These are phyloP conservation scores for Collybia mongolica DNA, from an alignment of 768 basidiomycete species.

Conservation along the genomic window DNA sequence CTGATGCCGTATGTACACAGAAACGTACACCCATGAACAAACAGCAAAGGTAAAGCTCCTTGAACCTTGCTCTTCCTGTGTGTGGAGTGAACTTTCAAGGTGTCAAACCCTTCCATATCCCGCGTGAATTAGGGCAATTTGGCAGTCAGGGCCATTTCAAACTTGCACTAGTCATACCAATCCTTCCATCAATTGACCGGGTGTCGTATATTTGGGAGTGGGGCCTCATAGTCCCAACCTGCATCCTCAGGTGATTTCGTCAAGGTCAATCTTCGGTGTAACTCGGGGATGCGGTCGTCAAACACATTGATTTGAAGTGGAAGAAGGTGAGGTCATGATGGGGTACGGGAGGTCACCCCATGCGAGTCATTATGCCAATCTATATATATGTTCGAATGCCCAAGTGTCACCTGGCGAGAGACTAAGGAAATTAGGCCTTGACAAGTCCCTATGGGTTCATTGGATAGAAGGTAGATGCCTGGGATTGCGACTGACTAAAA, in stretches of 20 bases:
- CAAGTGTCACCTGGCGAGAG: no score
- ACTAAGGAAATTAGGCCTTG: no score
- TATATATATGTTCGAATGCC: no score
- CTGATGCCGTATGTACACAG: not conserved
- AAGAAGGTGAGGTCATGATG: not conserved
- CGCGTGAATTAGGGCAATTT: slow-evolving; percentile 48
- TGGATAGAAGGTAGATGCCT: no score
- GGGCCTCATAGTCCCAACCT: slow-evolving; percentile 47
- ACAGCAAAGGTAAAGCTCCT: slow-evolving; percentile 51
- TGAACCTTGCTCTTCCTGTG: slow-evolving; percentile 40
- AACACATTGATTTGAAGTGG: not conserved
- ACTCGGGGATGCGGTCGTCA: not conserved
- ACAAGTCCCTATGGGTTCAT: no score
- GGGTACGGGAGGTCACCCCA: no score
- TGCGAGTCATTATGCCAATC: no score
- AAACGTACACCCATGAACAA: slow-evolving; percentile 53
- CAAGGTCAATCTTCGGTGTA: not conserved
- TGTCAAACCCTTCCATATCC: slow-evolving; percentile 44
- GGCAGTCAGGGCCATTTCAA: slow-evolving; percentile 47
- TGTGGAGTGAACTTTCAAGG: slow-evolving; percentile 51
- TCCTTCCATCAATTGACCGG: slow-evolving; percentile 45
- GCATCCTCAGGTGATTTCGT: not conserved
- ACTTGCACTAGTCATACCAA: slow-evolving; percentile 47
- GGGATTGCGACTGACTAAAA: no score
- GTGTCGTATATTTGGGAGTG: slow-evolving; percentile 37